Evolutionary conservation across 2,329 filamentous ascomycete species (phyloP).

Genomic region (Rhynchosporium secalis): DNA sequence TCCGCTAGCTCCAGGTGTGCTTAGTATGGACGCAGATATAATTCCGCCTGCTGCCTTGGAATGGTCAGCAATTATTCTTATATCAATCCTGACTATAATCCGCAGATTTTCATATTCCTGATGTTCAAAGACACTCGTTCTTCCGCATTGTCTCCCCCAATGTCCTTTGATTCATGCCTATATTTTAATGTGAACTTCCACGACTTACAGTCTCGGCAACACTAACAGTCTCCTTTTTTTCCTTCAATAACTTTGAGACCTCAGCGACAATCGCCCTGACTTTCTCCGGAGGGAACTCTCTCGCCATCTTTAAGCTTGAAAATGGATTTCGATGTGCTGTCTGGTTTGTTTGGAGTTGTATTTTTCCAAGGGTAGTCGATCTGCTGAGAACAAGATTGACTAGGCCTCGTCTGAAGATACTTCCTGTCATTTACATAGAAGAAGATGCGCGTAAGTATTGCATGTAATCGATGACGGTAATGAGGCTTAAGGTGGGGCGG

Average conservation of each 20-base stretch:
- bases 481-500: background rate
- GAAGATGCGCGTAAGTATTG: background rate
- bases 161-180: background rate
- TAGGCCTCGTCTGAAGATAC: background rate
- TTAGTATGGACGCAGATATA: constrained; percentile 58
- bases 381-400: background rate
- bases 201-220: constrained; percentile 58
- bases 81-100: background rate
- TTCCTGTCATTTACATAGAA: background rate
- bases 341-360: background rate
- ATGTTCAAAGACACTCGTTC: background rate
- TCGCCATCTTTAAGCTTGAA: constrained; percentile 6
- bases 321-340: background rate
- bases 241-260: constrained; percentile 53
- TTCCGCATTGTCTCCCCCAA: background rate
- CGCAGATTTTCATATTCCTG: no score
- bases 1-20: constrained; percentile 56
- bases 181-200: background rate
- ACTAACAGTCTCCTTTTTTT: constrained; percentile 56
- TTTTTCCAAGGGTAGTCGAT: background rate
- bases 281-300: constrained; percentile 35
- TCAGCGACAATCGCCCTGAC: constrained; percentile 42
- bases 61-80: background rate
- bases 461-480: background rate
- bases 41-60: constrained; percentile 60